phyloP scores from a whole-genome alignment of 225 moss, liverwort and hornwort species.

The Polytrichum formosum region DNA sequence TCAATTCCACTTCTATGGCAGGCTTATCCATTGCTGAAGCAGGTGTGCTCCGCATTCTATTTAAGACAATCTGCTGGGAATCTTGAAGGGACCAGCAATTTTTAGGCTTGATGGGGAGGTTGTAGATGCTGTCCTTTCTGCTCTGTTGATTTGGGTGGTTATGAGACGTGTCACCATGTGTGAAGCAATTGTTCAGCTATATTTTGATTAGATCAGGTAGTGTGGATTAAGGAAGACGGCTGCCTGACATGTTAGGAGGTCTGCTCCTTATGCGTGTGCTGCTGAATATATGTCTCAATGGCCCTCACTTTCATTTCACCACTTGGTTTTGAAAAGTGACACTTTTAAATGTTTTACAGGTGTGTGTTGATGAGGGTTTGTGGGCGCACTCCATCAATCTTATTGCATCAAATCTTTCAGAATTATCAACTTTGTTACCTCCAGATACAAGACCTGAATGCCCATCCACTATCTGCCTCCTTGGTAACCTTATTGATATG shows the following conservation, averaged over 20 bases:
- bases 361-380: conserved; percentile 75
- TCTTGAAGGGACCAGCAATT: too few species aligned
- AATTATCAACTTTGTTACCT: conserved; percentile 62
- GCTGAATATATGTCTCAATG: neutral
- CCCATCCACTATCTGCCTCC: conserved; percentile 80
- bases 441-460: conserved; percentile 60
- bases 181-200: too few species aligned
- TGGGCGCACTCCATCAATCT: conserved; percentile 85
- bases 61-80: neutral
- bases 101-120: too few species aligned
- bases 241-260: neutral
- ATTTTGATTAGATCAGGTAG: too few species aligned
- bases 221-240: too few species aligned
- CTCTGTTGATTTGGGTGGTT: too few species aligned
- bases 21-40: conserved; percentile 73
- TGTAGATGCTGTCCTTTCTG: too few species aligned
- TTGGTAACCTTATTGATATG: conserved; percentile 90
- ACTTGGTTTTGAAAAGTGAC: neutral
- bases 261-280: neutral
- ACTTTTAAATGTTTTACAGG: conserved; percentile 38
- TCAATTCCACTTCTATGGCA: conserved; percentile 95
- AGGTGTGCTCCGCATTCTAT: conserved; percentile 36
- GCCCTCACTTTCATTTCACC: neutral
- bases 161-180: too few species aligned
- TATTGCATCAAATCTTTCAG: conserved; percentile 60